Evolutionary conservation across 2,329 filamentous ascomycete species (phyloP).

Genomic region (Penicillium decumbens): DNA sequence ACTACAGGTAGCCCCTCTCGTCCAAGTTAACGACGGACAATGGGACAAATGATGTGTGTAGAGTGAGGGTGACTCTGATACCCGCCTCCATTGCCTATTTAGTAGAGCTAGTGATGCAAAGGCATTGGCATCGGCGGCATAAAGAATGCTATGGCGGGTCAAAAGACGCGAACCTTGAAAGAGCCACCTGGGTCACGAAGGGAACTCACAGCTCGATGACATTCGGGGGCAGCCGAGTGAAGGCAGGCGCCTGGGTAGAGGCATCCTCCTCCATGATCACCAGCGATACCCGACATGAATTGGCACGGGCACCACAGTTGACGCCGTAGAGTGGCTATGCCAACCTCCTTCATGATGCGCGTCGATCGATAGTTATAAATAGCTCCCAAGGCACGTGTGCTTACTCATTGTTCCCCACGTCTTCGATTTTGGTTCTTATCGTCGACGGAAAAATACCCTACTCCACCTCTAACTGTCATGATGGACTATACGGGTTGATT

Average conservation of each 20-base stretch:
- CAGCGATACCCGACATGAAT: constrained; percentile 19
- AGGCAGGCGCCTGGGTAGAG: constrained; percentile 11
- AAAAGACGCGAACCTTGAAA: constrained; percentile 10
- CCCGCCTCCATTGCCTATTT: constrained; percentile 43
- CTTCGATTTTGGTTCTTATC: neutral
- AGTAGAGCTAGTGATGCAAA: constrained; percentile 47
- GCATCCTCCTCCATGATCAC: constrained; percentile 25
- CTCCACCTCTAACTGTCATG: neutral
- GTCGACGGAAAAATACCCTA: neutral
- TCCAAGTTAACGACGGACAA: constrained; percentile 42
- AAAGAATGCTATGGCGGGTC: constrained; percentile 42
- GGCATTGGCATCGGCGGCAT: constrained; percentile 43
- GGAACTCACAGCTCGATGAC: constrained; percentile 21
- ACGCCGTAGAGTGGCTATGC: constrained; percentile 21
- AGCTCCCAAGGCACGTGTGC: constrained; percentile 11
- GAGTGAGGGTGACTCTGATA: constrained; percentile 42
- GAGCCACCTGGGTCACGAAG: neutral
- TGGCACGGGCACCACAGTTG: constrained; percentile 9
- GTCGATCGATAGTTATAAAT: constrained; percentile 20
- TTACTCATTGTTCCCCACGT: constrained; percentile 14
- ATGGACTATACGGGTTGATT: constrained; percentile 7
- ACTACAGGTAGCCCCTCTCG: constrained; percentile 31
- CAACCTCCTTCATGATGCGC: constrained; percentile 14
- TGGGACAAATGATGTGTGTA: constrained; percentile 46
- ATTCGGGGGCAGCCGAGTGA: constrained; percentile 21